Evolutionary conservation across 139 green algal species (phyloP), one percentile per base, ranked within the genome.

Genomic region (Pedinophyceae sp.): DNA sequence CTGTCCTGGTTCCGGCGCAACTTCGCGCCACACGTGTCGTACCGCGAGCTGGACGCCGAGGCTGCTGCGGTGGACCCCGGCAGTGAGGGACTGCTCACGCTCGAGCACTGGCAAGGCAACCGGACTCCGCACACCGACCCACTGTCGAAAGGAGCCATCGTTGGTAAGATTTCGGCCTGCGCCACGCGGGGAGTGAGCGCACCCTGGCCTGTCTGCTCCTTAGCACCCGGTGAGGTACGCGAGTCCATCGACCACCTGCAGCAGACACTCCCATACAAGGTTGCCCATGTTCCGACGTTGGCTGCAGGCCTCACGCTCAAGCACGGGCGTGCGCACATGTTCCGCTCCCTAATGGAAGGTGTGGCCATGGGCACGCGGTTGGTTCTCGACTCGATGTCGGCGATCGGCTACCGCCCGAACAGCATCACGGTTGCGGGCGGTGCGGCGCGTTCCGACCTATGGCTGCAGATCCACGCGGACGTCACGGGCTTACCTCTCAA

Each of bases 401-500:
- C 26, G 2, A 43, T 30, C 2, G 72, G 74, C 22, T 85, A 70
- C 61, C 1, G 2, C 0, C 76, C 78, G 1, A 18, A 57, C 15
- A 60, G 20, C 16, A 75, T 88, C 20, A 61, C 64, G n/a, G 38
- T 78, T 27, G 74, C 74, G 16, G 76, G 76, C 17, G 78, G 76
- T 40, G 63, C 71, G 28, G 83, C 78, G 2, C 63, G 57, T 56
- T 73, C 60, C 15, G 34, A 57, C 3, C 67, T 89, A 22, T 88
- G 82, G 81, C 65, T 89, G 53, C 81, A 92, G 70, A 81, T 82
- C 10, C 79, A 88, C 30, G 82, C 81, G 0, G 82, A 92, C 62
- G 67, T 88, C 17, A 65, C 38, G 22, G 61, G 64, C 30, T 25
- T 85, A 29, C 76, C 79, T 2, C 67, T 88, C 26, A 27, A 72